Base-by-base conservation (phyloP, 1,284 basidiomycete species). In the Amylostereum areolatum region DNA sequence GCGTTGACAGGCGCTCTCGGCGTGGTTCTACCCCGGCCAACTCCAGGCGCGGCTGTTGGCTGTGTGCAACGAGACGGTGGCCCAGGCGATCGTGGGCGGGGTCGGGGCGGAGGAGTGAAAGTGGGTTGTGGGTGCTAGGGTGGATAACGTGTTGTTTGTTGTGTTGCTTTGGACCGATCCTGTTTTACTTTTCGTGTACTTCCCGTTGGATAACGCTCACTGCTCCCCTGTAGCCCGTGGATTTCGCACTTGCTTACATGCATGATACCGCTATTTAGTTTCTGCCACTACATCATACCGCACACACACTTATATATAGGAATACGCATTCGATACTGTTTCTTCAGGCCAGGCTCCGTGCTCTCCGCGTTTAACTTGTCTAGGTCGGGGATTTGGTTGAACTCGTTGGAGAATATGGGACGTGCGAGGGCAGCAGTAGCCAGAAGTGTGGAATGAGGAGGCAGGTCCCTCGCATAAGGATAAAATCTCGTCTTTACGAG, bases 1-100 rank as follows among this genome's bases (percentile, higher is more conserved):
- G 25, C 45, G 12, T 50, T 45, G 6, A 30, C 49, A 78, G 76
- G 73, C 71, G 11, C 57, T 78, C 12, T 71, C 70, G 40, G 70
- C 78, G 6, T 82, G 79, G 79, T 81, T 74, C 63, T 82, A 83
- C 55, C 62, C 69, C 1, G 80, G 80, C 30, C 74, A 80, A 55
- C 57, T 61, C 7, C 68, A 72, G 31, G 62, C 73, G 18, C 51
- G 52, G 4, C 46, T 64, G 12, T 61, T 77, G 63, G 51, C 66
- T n/a, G 41, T 49, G 1, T 69, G 67, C 48, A 33, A 43, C 18
- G n/a, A 46, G 25, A 39, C 33, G 18, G 39, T 35, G 8, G 45
- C 45, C 12, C 3, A 36, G 24, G 35, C 34, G 7, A 36, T 29
- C 7, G 43, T 24, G 9, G 18, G 33, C 0, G 48, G 50, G 33